Percentiles rank a stretch among this genome's conserved stretches.
These are phyloP conservation scores for Amorphotheca resinae DNA, from an alignment of 495 filamentous ascomycete genomes.

Conservation along the genomic window DNA sequence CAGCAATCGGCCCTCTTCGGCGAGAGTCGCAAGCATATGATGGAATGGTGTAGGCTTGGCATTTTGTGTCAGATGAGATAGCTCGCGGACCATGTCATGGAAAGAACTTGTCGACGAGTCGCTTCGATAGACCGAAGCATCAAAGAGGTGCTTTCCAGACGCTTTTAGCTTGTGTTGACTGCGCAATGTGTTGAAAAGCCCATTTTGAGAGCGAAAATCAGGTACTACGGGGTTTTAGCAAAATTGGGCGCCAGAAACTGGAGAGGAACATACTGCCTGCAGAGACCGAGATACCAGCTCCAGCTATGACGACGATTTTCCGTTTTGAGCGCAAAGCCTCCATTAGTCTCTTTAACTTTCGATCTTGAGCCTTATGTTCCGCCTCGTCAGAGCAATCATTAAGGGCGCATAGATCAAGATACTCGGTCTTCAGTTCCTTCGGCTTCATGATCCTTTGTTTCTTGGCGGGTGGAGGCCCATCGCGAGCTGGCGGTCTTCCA, in stretches of 20 bases:
- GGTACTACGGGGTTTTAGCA: constrained; percentile 48
- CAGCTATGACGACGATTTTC: constrained; percentile 94
- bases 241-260: neutral
- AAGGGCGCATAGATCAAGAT: constrained; percentile 52
- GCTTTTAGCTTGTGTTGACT: constrained; percentile 82
- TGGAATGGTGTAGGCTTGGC: constrained; percentile 85
- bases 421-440: constrained; percentile 57
- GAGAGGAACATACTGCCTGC: constrained; percentile 68
- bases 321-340: constrained; percentile 73
- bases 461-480: constrained; percentile 54
- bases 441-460: constrained; percentile 55
- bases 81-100: constrained; percentile 86
- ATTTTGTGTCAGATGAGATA: constrained; percentile 60
- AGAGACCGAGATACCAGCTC: constrained; percentile 90
- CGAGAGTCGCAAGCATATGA: constrained; percentile 80
- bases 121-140: constrained; percentile 92
- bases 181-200: constrained; percentile 72
- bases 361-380: constrained; percentile 27
- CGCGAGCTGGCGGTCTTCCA: constrained; percentile 29
- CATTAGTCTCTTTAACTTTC: constrained; percentile 52
- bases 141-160: constrained; percentile 90
- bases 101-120: constrained; percentile 77
- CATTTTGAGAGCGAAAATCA: constrained; percentile 85
- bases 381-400: constrained; percentile 30
- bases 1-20: constrained; percentile 78